phyloP scores from a whole-genome alignment of 2,329 filamentous ascomycete genomes.

The Thielaviopsis populi region DNA sequence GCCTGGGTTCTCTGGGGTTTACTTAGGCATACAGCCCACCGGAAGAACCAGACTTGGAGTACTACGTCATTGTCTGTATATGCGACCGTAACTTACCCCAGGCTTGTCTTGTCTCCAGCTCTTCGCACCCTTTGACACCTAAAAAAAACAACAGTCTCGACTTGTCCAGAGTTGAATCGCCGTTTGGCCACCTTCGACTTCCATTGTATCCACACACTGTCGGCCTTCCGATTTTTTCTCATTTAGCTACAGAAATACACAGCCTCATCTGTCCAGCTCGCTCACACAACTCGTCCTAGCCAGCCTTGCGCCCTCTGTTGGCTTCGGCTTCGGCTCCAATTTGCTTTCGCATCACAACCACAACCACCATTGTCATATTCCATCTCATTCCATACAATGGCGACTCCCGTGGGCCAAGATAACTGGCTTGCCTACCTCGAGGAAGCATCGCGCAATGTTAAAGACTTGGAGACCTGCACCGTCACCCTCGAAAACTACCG shows the following conservation, averaged over 20 bases:
- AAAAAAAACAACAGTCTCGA: not conserved
- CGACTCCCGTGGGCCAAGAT: constrained; percentile 53
- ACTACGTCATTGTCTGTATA: constrained; percentile 1
- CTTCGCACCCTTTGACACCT: not conserved
- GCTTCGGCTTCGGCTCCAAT: not conserved
- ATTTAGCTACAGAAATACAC: not conserved
- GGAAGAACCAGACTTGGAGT: not conserved
- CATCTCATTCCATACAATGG: not conserved
- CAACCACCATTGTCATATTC: not conserved
- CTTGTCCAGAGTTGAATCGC: not conserved
- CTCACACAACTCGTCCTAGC: not conserved
- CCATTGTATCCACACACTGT: not conserved
- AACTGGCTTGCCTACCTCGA: constrained; percentile 65
- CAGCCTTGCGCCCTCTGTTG: not conserved
- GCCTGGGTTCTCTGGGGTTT: not conserved
- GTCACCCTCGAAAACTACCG: constrained; percentile 58
- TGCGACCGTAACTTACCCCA: not conserved
- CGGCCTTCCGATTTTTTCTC: not conserved
- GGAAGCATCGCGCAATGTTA: constrained; percentile 48
- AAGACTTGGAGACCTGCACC: constrained; percentile 51
- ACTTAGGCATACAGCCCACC: not conserved
- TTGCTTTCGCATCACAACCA: not conserved
- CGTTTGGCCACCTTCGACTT: not conserved
- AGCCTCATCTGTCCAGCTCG: not conserved
- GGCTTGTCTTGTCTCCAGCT: not conserved